Base-by-base conservation (phyloP, 2,329 filamentous ascomycete genomes). In the Fusarium pilosicola region DNA sequence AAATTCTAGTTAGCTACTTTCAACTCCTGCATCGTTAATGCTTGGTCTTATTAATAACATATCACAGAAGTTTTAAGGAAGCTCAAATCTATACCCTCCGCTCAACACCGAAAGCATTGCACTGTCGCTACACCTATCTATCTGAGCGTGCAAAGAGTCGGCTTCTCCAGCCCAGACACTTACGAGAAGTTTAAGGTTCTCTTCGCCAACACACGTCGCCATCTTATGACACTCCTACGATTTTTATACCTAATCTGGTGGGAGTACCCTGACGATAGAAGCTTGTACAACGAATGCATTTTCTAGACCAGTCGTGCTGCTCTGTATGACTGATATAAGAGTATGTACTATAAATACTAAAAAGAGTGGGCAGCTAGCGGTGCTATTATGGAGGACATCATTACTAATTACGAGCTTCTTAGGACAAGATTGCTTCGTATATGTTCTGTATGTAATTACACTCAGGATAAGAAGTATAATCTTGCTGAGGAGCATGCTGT, bases 321-420 rank as follows among this genome's bases (percentile, higher is more conserved):
- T 3, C 52, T 74, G 3, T 72, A 74, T 18, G 45, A 70, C 44
- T 76, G 64, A 57, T 64, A 76, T 17, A 76, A 68, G 48, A 72
- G 65, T 15, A 76, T 56, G 2, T 75, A 76, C 36, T 51, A 72
- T 26, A 74, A 74, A 36, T 51, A 74, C 64, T 74, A 57, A 42
- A 73, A 76, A 39, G 20, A 62, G 13, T 74, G 54, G 64, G 71
- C 71, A 0, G 68, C 51, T 0, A 74, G 74, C 15, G 65, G 68
- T 5, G 73, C 64, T 41, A 76, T 76, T 18, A 73, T 76, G 62
- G 73, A 76, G 44, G 73, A 68, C 11, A 70, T 76, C 7, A 65
- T 67, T 9, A 74, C 68, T n/a, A 76, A 75, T 34, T 76, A 67
- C 20, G 68, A 76, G 59, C 73, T 75, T 11, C 44, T 69, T 10